These are phyloP conservation scores for Orbilia ellipsospora DNA, from an alignment of 2,329 filamentous ascomycete genomes.

Conservation along the genomic window DNA sequence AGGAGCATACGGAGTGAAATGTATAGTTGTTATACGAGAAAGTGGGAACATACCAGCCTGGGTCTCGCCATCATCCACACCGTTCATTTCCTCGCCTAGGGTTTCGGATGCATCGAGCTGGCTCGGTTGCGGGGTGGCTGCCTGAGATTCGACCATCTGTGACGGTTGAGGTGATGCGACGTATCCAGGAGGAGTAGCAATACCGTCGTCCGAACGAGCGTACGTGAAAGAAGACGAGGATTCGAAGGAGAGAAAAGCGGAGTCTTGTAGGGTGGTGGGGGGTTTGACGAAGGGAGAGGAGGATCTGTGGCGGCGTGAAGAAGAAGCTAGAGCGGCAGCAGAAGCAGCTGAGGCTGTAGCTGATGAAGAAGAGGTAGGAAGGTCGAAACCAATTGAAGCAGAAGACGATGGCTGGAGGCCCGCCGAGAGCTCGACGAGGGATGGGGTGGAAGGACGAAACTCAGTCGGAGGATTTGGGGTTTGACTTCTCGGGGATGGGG, in stretches of 20 bases:
- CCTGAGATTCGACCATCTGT: constrained; percentile 54
- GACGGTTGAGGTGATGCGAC: constrained; percentile 49
- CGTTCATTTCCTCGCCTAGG: constrained; percentile 14
- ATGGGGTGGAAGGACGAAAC: constrained; percentile 42
- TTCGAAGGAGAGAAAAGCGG: constrained; percentile 24
- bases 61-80: constrained; percentile 10
- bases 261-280: constrained; percentile 22
- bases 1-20: background rate
- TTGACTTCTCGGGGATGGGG: constrained; percentile 51
- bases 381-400: constrained; percentile 27
- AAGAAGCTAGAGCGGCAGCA: constrained; percentile 2
- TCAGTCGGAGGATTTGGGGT: constrained; percentile 56
- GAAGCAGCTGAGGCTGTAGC: constrained; percentile 9
- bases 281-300: constrained; percentile 34
- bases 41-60: constrained; percentile 28
- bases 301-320: constrained; percentile 22
- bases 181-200: constrained; percentile 40
- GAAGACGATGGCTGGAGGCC: constrained; percentile 9
- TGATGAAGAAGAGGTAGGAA: constrained; percentile 5
- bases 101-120: constrained; percentile 41
- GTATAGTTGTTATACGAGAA: background rate
- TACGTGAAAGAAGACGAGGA: constrained; percentile 31
- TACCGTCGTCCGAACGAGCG: constrained; percentile 52
- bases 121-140: constrained; percentile 45
- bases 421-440: constrained; percentile 49